These are phyloP conservation scores for Globisporangium nodosum DNA, from an alignment of 352 stramenopile species.

Conservation along the genomic window DNA sequence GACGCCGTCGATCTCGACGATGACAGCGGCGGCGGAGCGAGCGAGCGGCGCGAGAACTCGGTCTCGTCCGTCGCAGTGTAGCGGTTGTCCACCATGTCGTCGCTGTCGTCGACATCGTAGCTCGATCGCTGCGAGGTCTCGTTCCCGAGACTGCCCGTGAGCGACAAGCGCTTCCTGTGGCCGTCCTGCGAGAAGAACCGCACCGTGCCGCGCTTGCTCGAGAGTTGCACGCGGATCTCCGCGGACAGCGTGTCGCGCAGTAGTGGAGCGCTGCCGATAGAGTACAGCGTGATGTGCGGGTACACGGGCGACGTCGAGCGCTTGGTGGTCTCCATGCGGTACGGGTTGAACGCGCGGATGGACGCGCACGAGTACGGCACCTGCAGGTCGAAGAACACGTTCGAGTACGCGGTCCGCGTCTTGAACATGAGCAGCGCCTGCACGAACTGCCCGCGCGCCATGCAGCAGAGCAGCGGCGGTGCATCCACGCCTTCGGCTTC, in stretches of 20 bases:
- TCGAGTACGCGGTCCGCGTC: slow-evolving; percentile 63
- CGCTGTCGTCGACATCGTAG: slow-evolving; percentile 5
- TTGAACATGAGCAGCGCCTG: slow-evolving; percentile 68
- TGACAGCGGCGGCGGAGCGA: slow-evolving; percentile 2
- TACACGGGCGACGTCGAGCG: slow-evolving; percentile 61
- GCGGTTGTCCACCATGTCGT: slow-evolving; percentile 1
- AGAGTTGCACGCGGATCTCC: slow-evolving; percentile 23
- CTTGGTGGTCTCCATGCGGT: slow-evolving; percentile 40
- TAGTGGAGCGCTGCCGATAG: slow-evolving; percentile 41
- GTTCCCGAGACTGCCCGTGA: slow-evolving; percentile 1
- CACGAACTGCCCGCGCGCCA: slow-evolving; percentile 67
- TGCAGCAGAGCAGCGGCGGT: slow-evolving; percentile 47
- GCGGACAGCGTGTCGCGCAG: slow-evolving; percentile 43
- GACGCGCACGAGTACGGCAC: slow-evolving; percentile 73
- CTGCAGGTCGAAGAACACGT: slow-evolving; percentile 76
- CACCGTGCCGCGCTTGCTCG: slow-evolving; percentile 33
- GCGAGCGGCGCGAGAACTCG: slow-evolving; percentile 9
- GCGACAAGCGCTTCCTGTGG: slow-evolving; percentile 10
- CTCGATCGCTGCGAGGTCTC: not conserved
- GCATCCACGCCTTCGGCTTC: slow-evolving; percentile 8
- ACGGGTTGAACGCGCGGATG: slow-evolving; percentile 79
- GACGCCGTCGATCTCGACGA: slow-evolving; percentile 5
- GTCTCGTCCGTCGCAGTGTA: slow-evolving; percentile 11
- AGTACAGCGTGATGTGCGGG: slow-evolving; percentile 54
- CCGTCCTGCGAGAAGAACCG: slow-evolving; percentile 16